A percentile compares a stretch with the other conserved stretches of the same genome.
Conservation (phyloP, 2,329 filamentous ascomycete genomes). For the Hypoxylon sp. region DNA sequence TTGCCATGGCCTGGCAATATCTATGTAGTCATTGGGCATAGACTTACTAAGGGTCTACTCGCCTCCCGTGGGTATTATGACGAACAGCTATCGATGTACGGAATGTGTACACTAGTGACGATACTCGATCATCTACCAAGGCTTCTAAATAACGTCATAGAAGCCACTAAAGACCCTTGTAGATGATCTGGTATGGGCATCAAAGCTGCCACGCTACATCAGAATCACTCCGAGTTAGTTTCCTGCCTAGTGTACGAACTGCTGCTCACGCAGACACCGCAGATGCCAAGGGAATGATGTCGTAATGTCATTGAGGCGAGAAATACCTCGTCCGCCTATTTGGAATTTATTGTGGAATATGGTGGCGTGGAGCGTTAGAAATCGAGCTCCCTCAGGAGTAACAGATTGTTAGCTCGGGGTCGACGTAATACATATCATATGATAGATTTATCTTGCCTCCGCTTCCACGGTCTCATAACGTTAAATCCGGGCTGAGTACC, state of each 20-base stretch:
- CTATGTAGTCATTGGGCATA: conserved; percentile 7
- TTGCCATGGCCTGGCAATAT: not conserved
- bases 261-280: not conserved
- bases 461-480: not conserved
- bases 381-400: not conserved
- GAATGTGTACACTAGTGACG: not conserved
- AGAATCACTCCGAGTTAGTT: conserved; percentile 2
- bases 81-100: not conserved
- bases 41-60: not conserved
- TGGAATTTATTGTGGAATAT: not conserved
- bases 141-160: conserved; percentile 23
- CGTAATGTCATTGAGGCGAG: not conserved
- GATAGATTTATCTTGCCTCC: not conserved
- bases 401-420: not conserved
- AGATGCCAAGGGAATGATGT: not conserved
- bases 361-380: not conserved
- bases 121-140: conserved; percentile 11
- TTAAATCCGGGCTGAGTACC: not conserved
- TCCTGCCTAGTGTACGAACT: not conserved
- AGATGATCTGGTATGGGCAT: conserved; percentile 29
- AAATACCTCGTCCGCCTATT: not conserved
- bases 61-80: conserved; percentile 15
- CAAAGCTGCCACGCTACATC: not conserved
- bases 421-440: conserved; percentile 1
- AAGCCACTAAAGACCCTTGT: conserved; percentile 5